Percentiles rank a stretch among this genome's conserved stretches.
phyloP scores from a whole-genome alignment of 768 basidiomycete genomes.

The Sporobolomyces roseus region DNA sequence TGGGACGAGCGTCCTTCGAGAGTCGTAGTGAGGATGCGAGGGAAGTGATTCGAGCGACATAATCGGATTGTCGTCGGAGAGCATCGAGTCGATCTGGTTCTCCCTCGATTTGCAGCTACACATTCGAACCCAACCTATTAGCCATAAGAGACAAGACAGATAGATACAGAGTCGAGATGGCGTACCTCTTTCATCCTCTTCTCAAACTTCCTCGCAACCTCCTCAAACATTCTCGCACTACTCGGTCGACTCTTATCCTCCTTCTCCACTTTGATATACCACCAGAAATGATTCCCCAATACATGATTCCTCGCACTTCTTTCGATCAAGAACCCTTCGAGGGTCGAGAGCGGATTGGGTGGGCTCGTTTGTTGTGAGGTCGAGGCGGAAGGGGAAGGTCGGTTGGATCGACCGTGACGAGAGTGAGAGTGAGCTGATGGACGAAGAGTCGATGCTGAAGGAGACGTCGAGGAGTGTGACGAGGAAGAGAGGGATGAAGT shows the following conservation, averaged over 20 bases:
- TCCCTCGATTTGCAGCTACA: slow-evolving; percentile 58
- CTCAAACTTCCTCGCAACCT: slow-evolving; percentile 86
- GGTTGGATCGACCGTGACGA: slow-evolving; percentile 6
- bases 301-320: slow-evolving; percentile 77
- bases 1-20: slow-evolving; percentile 88
- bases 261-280: slow-evolving; percentile 94
- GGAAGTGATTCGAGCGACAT: slow-evolving; percentile 78
- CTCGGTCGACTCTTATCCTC: slow-evolving; percentile 66
- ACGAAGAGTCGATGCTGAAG: slow-evolving; percentile 53
- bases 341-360: slow-evolving; percentile 63
- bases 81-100: slow-evolving; percentile 78
- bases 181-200: slow-evolving; percentile 77
- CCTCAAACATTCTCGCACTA: slow-evolving; percentile 81
- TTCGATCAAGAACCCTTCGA: slow-evolving; percentile 84
- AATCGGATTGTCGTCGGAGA: slow-evolving; percentile 84
- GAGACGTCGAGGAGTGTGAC: slow-evolving; percentile 33
- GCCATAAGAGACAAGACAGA: too few relatives aligned
- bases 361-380: slow-evolving; percentile 54
- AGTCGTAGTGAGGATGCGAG: slow-evolving; percentile 80
- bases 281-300: slow-evolving; percentile 85
- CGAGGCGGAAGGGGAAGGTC: slow-evolving; percentile 19
- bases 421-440: slow-evolving; percentile 11
- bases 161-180: not conserved
- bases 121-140: not conserved
- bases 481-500: slow-evolving; percentile 52